Evolutionary conservation across 495 filamentous ascomycete genomes (phyloP).

Genomic region (Trichoderma parareesei): DNA sequence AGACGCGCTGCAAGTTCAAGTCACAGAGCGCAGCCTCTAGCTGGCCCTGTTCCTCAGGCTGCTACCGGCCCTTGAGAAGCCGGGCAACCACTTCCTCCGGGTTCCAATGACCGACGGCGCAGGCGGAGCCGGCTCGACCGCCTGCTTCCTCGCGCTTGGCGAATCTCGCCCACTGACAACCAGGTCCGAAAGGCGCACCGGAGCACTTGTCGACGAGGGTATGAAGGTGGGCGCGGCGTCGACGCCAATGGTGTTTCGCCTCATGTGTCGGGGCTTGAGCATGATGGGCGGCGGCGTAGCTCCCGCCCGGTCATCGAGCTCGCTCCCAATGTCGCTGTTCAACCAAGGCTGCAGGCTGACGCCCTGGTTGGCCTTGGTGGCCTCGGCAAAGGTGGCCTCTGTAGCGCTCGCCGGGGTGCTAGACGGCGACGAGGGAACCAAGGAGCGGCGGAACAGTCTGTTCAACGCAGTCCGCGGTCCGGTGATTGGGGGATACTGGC

Average conservation of each 20-base stretch:
- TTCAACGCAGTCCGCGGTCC: conserved; percentile 29
- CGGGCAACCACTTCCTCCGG: conserved; percentile 31
- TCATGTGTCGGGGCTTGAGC: conserved; percentile 25
- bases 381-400: conserved; percentile 25
- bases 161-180: background rate
- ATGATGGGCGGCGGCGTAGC: conserved; percentile 41
- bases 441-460: conserved; percentile 32
- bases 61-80: conserved; percentile 27
- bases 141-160: conserved; percentile 10
- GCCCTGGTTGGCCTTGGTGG: conserved; percentile 15
- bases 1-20: background rate
- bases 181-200: conserved; percentile 8
- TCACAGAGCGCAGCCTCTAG: conserved; percentile 13
- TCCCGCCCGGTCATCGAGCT: conserved; percentile 24
- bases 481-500: conserved; percentile 39
- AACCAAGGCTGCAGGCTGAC: conserved; percentile 26
- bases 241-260: conserved; percentile 13
- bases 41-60: conserved; percentile 23
- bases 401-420: conserved; percentile 26
- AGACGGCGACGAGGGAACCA: conserved; percentile 19
- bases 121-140: conserved; percentile 9
- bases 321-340: conserved; percentile 18
- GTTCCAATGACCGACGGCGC: conserved; percentile 17
- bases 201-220: background rate
- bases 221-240: background rate